Evolutionary conservation across 2,329 filamentous ascomycete species (phyloP), one percentile per base, ranked within the genome.

Genomic region (Rugonectria rugulosa): DNA sequence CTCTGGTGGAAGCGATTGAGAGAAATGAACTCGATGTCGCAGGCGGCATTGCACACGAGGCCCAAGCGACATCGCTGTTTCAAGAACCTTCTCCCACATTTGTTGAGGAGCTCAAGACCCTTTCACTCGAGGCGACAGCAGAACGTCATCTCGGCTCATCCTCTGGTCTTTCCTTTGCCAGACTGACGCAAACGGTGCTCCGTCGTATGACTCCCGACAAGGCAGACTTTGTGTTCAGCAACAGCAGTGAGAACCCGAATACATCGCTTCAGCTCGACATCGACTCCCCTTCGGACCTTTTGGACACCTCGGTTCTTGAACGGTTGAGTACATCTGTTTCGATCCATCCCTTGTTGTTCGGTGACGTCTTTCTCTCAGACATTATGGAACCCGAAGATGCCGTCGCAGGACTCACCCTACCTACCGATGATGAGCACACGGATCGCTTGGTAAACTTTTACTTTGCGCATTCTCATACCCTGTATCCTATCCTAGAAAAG

Each of bases 391-490:
- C 65, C 6, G 57, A 65, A 7, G 55, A 65, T 32, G 56, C 62
- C 26, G 53, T 54, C 9, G 58, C 53, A 3, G 37, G 45, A 11
- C 42, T 61, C 26, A 21, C 23, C 12, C 49, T 68, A 14, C 65
- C 63, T 4, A 50, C 51, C 10, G 61, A 70, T 41, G 55, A 67
- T 40, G 26, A 65, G 43, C 64, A 73, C 21, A 49, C 73, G 3
- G 59, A 61, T 15, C 66, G 67, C 19, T 63, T 76, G 20, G 69
- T 75, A 4, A 70, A 74, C 11, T 79, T 78, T 42, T 80, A 80
- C 63, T 80, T 79, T 61, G 73, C 76, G 1, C 77, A 80, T 56
- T 78, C 75, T 2, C 76, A 79, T 44, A 80, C 77, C 1, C 60
- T 80, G 1, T 80, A 80, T 43, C 78, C 77, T 0, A 74, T 79